Conservation (phyloP, 176 grass and related monocot species). For the Triticum monococcum region DNA sequence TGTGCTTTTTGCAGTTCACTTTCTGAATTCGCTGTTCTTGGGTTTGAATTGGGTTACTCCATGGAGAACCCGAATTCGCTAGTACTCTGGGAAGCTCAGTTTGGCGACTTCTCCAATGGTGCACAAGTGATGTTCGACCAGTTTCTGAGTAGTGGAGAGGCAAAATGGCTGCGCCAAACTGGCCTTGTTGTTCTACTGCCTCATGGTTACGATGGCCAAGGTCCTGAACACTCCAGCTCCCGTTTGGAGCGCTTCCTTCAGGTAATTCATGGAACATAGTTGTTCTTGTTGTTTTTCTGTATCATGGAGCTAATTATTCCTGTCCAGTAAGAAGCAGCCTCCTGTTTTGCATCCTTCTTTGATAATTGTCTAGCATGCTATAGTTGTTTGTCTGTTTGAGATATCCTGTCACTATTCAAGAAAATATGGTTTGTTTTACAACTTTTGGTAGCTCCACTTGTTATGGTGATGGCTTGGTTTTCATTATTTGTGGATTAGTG, state of each 20-base stretch:
- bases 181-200: constrained; percentile 84
- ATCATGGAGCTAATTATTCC: neutral
- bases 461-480: neutral
- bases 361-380: neutral
- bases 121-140: constrained; percentile 98
- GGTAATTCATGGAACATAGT: constrained; percentile 33
- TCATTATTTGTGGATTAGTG: neutral
- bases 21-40: constrained; percentile 98
- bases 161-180: constrained; percentile 92
- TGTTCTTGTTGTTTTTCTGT: neutral
- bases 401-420: neutral
- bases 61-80: constrained; percentile 99
- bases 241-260: constrained; percentile 95
- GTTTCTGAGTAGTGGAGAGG: constrained; percentile 94
- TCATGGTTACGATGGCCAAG: constrained; percentile 96
- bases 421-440: neutral
- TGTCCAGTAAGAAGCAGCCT: neutral
- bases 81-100: constrained; percentile 96
- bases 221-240: constrained; percentile 90
- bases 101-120: constrained; percentile 94
- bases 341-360: neutral
- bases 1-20: constrained; percentile 67
- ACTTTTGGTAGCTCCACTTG: neutral
- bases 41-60: constrained; percentile 95
- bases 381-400: neutral